Conservation (phyloP, 2,329 filamentous ascomycete species). For the Neofusicoccum umdonicola region DNA sequence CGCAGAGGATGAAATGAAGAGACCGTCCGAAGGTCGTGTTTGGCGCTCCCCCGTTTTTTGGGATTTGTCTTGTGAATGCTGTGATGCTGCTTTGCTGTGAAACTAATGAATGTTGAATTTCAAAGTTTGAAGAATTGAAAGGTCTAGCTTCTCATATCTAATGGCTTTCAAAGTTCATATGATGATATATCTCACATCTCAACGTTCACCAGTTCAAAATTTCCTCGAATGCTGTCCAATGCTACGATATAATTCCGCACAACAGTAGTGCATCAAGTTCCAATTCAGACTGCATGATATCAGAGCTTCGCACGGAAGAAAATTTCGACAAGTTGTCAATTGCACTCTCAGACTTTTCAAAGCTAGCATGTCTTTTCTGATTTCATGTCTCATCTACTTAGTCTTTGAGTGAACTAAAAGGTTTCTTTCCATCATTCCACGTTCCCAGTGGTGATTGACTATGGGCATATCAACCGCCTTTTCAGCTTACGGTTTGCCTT, state of each 20-base stretch:
- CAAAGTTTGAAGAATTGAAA: not conserved
- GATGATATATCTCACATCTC: not conserved
- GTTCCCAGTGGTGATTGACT: too few relatives aligned
- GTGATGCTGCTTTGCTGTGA: not conserved
- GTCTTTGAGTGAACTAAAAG: not conserved
- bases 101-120: not conserved
- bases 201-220: too few relatives aligned
- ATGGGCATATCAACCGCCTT: too few relatives aligned
- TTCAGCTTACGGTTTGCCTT: too few relatives aligned
- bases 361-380: not conserved
- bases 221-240: too few relatives aligned
- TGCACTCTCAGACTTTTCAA: too few relatives aligned
- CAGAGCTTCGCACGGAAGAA: not conserved
- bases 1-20: constrained; percentile 8
- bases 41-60: not conserved
- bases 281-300: not conserved
- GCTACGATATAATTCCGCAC: too few relatives aligned
- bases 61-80: not conserved
- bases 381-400: not conserved
- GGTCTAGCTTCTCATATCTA: too few relatives aligned
- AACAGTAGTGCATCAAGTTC: too few relatives aligned
- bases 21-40: constrained; percentile 1
- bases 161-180: not conserved
- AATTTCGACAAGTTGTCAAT: too few relatives aligned
- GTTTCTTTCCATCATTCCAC: not conserved